Percentiles rank a stretch among this genome's conserved stretches.
Evolutionary conservation across 805 yeast species (phyloP).

Genomic region (Yarrowia keelungensis): DNA sequence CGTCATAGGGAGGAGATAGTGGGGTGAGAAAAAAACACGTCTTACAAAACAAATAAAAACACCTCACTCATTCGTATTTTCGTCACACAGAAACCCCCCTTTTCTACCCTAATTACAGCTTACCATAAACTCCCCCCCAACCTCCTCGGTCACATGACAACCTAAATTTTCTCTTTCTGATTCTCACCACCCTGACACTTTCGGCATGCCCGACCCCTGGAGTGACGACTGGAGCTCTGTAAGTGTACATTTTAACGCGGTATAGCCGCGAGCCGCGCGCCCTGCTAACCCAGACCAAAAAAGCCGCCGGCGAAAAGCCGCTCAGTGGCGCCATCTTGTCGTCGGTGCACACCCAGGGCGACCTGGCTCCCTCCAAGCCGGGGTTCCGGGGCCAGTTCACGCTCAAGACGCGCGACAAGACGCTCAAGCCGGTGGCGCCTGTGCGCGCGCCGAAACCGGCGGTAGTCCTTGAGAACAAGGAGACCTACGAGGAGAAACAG

Average conservation of each 20-base stretch:
- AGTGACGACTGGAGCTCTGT: conserved; percentile 37
- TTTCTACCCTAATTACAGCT: neutral
- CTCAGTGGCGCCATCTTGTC: conserved; percentile 24
- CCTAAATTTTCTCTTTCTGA: conserved; percentile 12
- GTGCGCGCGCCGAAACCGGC: conserved; percentile 1
- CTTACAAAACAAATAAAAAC: too few species aligned
- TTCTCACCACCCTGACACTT: conserved; percentile 13
- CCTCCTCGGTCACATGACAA: conserved; percentile 28
- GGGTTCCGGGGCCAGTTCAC: conserved; percentile 35
- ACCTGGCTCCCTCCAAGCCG: conserved; percentile 3
- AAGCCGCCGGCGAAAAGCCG: conserved; percentile 14
- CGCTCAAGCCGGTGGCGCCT: conserved; percentile 4
- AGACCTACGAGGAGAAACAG: conserved; percentile 35
- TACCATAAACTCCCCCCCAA: neutral
- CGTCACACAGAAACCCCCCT: neutral
- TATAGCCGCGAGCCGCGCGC: neutral
- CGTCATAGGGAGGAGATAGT: too few species aligned
- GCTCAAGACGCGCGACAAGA: conserved; percentile 34
- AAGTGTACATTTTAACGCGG: neutral
- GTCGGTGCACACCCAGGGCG: conserved; percentile 19
- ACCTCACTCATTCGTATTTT: too few species aligned
- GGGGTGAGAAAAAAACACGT: too few species aligned
- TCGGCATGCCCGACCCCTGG: conserved; percentile 39
- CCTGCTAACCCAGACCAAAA: conserved; percentile 27
- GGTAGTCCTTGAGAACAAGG: conserved; percentile 22